These are phyloP conservation scores for Cladosporium halotolerans DNA, from an alignment of 2,329 filamentous ascomycete genomes.

Conservation along the genomic window DNA sequence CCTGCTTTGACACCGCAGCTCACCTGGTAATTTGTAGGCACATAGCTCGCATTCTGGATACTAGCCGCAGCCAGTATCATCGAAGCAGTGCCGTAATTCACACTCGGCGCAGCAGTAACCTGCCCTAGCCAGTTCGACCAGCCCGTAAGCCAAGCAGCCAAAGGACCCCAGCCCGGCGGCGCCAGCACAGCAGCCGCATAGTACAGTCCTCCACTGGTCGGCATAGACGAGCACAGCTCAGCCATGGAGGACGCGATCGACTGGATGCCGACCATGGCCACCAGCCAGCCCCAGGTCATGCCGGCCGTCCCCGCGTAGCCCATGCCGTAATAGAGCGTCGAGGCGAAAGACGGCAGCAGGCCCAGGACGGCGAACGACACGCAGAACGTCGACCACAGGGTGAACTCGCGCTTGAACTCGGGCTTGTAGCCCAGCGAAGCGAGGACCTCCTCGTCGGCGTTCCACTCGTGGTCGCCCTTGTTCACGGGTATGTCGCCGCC, in stretches of 20 bases:
- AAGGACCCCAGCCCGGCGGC: constrained; percentile 57
- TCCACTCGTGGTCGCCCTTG: constrained; percentile 39
- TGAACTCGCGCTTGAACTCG: constrained; percentile 65
- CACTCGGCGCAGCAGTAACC: constrained; percentile 59
- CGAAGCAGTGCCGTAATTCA: constrained; percentile 59
- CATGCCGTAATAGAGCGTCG: constrained; percentile 65
- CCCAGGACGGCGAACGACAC: constrained; percentile 69
- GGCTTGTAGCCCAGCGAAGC: constrained; percentile 58
- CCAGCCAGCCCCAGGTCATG: constrained; percentile 72
- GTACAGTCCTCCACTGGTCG: constrained; percentile 65
- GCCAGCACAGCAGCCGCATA: constrained; percentile 68
- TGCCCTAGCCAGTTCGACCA: constrained; percentile 68
- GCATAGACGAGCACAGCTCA: constrained; percentile 55
- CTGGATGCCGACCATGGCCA: constrained; percentile 67
- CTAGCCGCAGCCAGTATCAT: constrained; percentile 67
- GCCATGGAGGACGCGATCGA: constrained; percentile 61
- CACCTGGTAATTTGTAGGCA: constrained; percentile 56
- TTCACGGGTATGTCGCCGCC: constrained; percentile 44
- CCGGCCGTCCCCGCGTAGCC: constrained; percentile 41
- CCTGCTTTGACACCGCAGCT: neutral
- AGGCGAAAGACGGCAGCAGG: constrained; percentile 64
- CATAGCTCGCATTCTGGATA: constrained; percentile 60
- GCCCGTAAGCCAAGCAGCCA: constrained; percentile 62
- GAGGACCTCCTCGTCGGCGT: constrained; percentile 54
- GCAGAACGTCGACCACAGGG: constrained; percentile 67